Evolutionary conservation across 2,329 filamentous ascomycete genomes (phyloP).

Genomic region (Alternaria angustiovoidea): DNA sequence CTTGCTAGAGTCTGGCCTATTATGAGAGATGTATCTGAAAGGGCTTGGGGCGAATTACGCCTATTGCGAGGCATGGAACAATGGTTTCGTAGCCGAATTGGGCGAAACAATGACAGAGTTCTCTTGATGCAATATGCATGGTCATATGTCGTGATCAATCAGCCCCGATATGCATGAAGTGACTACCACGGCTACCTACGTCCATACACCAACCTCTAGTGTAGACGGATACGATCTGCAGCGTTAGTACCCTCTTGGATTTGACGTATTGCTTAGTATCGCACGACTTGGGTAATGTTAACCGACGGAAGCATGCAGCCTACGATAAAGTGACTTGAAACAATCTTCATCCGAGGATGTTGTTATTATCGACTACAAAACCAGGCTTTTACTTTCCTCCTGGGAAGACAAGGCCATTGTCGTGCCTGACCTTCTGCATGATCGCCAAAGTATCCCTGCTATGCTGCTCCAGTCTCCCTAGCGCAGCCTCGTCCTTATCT

Average conservation of each 20-base stretch:
- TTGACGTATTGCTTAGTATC: background rate
- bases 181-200: background rate
- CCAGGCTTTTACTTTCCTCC: constrained; percentile 24
- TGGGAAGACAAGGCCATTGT: constrained; percentile 55
- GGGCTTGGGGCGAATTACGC: background rate
- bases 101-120: background rate
- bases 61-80: background rate
- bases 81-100: background rate
- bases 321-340: background rate
- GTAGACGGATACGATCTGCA: background rate
- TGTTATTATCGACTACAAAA: background rate
- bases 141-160: background rate
- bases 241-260: background rate
- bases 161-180: background rate
- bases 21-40: background rate
- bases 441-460: constrained; percentile 54
- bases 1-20: background rate
- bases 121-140: background rate
- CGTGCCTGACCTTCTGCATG: constrained; percentile 54
- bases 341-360: background rate
- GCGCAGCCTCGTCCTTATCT: constrained; percentile 49
- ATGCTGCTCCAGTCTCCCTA: constrained; percentile 51
- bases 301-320: constrained; percentile 2
- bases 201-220: background rate
- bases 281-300: background rate